Evolutionary conservation across 148 eudicot genomes (phyloP).

Genomic region (Nyssa sinensis): DNA sequence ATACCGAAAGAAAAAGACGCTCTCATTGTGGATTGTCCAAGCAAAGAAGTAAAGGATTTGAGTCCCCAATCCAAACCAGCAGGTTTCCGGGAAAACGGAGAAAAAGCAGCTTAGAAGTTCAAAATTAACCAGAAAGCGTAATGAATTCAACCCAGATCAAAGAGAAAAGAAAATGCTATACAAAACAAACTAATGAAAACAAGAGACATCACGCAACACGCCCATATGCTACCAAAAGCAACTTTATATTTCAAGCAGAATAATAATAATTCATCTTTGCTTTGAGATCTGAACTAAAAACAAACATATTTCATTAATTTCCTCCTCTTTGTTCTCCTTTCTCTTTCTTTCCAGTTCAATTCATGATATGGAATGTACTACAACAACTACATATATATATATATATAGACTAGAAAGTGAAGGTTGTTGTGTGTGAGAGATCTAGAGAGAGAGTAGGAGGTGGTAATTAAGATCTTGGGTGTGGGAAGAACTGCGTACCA

Average conservation of each 20-base stretch:
- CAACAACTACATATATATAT: background rate
- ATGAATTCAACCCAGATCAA: constrained; percentile 9
- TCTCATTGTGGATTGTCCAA: constrained; percentile 11
- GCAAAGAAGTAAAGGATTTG: constrained; percentile 15
- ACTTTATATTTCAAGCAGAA: constrained; percentile 11
- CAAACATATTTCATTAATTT: background rate
- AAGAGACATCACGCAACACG: background rate
- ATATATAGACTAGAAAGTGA: background rate
- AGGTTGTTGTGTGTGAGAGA: background rate
- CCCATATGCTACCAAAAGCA: background rate
- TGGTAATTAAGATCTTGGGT: constrained; percentile 60
- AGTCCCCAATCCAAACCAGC: constrained; percentile 16
- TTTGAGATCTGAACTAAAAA: constrained; percentile 16
- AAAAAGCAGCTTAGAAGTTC: constrained; percentile 1
- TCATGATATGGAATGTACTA: background rate
- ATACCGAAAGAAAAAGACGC: constrained; percentile 10
- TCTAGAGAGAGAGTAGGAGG: background rate
- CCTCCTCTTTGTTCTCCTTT: background rate
- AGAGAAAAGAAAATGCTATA: background rate
- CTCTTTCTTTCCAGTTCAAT: too few relatives aligned
- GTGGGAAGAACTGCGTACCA: constrained; percentile 85
- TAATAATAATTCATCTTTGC: constrained; percentile 15
- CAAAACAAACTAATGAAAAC: background rate
- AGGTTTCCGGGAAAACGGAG: constrained; percentile 19
- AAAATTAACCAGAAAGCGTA: constrained; percentile 7